phyloP scores from a whole-genome alignment of 2,329 filamentous ascomycete species.

The Ophiosphaerella korrae region DNA sequence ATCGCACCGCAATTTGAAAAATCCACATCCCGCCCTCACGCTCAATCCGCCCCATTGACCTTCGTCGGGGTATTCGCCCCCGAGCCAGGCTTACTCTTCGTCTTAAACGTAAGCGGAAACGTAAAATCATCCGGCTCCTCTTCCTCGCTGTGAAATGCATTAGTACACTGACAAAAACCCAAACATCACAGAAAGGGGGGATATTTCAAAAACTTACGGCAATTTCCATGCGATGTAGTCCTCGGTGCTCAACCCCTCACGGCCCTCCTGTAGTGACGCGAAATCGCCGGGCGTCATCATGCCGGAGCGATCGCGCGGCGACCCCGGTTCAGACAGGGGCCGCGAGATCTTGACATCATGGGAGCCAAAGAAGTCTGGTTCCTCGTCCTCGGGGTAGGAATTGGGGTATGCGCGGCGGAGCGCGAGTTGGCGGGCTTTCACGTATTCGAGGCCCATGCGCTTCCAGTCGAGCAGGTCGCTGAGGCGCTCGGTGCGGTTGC shows the following conservation, averaged over 20 bases:
- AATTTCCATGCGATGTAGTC: constrained; percentile 98
- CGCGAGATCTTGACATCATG: constrained; percentile 94
- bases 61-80: constrained; percentile 39
- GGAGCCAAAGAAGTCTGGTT: constrained; percentile 88
- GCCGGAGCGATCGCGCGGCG: constrained; percentile 84
- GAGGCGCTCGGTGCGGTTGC: constrained; percentile 92
- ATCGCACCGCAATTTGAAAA: too few species aligned
- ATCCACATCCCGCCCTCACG: too few species aligned
- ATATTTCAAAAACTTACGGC: constrained; percentile 71
- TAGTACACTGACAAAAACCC: too few species aligned
- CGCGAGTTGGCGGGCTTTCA: constrained; percentile 93
- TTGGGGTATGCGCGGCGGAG: constrained; percentile 88
- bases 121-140: constrained; percentile 84
- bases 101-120: constrained; percentile 70
- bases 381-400: constrained; percentile 77
- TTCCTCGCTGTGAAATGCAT: constrained; percentile 62
- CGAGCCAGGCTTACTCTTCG: constrained; percentile 47
- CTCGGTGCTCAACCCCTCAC: constrained; percentile 90
- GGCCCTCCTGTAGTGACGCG: constrained; percentile 91
- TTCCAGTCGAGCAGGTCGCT: constrained; percentile 98
- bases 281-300: constrained; percentile 99
- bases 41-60: constrained; percentile 33
- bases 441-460: constrained; percentile 98
- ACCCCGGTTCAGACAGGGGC: constrained; percentile 91
- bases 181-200: too few species aligned